phyloP scores from a whole-genome alignment of 768 basidiomycete species.

The Termitomyces eurrhizus region DNA sequence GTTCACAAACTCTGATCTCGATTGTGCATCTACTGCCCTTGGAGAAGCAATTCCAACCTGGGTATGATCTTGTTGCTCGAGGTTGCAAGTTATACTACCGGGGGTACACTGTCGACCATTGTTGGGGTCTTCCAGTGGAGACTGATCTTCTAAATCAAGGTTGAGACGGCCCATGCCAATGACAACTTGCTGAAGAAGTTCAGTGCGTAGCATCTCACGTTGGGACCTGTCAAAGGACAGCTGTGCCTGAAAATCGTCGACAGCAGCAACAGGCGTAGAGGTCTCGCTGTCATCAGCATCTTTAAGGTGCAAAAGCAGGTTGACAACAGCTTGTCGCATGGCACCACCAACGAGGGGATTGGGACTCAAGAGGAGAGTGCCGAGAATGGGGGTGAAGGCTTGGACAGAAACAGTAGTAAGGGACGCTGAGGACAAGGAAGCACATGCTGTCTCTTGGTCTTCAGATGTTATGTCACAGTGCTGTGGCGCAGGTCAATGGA shows the following conservation, averaged over 20 bases:
- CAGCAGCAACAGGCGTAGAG: slow-evolving; percentile 24
- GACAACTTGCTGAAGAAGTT: slow-evolving; percentile 82
- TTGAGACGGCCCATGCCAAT: slow-evolving; percentile 83
- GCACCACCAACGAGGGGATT: slow-evolving; percentile 70
- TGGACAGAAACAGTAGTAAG: slow-evolving; percentile 65
- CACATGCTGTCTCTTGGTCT: slow-evolving; percentile 21
- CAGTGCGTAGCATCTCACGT: slow-evolving; percentile 67
- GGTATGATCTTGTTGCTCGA: neutral
- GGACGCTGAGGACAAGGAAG: slow-evolving; percentile 30
- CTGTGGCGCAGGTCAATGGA: slow-evolving; percentile 29
- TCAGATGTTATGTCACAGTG: slow-evolving; percentile 66
- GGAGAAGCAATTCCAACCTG: neutral
- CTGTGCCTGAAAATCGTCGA: slow-evolving; percentile 31
- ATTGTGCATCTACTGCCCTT: neutral
- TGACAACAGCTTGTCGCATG: slow-evolving; percentile 73
- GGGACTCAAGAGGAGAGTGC: slow-evolving; percentile 79
- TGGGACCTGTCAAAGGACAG: slow-evolving; percentile 50
- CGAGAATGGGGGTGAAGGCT: slow-evolving; percentile 89
- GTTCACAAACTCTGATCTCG: slow-evolving; percentile 31
- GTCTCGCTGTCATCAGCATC: slow-evolving; percentile 48
- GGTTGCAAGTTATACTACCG: neutral
- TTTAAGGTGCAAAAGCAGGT: slow-evolving; percentile 68
- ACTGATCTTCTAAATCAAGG: slow-evolving; percentile 27
- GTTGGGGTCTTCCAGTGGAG: neutral
- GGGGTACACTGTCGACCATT: neutral